These are phyloP conservation scores for Fusarium lyarnte DNA, from an alignment of 2,329 filamentous ascomycete species.

Conservation along the genomic window DNA sequence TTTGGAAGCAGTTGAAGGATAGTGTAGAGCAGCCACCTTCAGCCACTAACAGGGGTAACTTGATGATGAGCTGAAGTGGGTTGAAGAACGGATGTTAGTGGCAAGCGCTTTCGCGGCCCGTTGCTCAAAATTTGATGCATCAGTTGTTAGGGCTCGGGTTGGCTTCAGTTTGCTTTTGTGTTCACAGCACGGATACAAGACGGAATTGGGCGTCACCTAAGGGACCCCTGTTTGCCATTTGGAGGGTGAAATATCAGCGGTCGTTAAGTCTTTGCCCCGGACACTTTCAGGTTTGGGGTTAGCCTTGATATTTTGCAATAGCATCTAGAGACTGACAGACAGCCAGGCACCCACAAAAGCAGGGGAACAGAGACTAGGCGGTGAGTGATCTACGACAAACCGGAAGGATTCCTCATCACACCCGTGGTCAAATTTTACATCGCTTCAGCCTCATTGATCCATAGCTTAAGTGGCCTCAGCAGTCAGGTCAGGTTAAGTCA, in stretches of 20 bases:
- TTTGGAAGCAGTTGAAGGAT: not conserved
- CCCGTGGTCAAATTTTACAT: not conserved
- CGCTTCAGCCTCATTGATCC: not conserved
- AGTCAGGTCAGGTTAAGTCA: not conserved
- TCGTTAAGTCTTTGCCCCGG: not conserved
- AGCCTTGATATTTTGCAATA: not conserved
- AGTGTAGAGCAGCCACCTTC: not conserved
- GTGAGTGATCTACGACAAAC: conserved; percentile 15
- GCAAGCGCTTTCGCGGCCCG: conserved; percentile 3
- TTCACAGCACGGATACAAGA: conserved; percentile 1
- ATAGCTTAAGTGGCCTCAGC: not conserved
- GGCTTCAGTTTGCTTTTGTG: not conserved
- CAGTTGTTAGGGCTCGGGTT: conserved; percentile 1
- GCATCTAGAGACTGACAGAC: not conserved
- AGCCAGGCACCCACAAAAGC: not conserved
- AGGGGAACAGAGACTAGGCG: conserved; percentile 1
- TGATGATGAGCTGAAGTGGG: not conserved
- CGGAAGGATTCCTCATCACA: not conserved
- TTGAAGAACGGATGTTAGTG: conserved; percentile 12
- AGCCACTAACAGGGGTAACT: conserved; percentile 9
- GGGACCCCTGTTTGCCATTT: not conserved
- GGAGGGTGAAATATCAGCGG: not conserved
- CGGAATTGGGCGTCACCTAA: not conserved
- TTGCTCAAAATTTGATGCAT: conserved; percentile 10
- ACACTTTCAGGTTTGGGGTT: not conserved